Evolutionary conservation across 2,329 filamentous ascomycete genomes (phyloP), one percentile per base, ranked within the genome.

Genomic region (Microascus cirrosus): DNA sequence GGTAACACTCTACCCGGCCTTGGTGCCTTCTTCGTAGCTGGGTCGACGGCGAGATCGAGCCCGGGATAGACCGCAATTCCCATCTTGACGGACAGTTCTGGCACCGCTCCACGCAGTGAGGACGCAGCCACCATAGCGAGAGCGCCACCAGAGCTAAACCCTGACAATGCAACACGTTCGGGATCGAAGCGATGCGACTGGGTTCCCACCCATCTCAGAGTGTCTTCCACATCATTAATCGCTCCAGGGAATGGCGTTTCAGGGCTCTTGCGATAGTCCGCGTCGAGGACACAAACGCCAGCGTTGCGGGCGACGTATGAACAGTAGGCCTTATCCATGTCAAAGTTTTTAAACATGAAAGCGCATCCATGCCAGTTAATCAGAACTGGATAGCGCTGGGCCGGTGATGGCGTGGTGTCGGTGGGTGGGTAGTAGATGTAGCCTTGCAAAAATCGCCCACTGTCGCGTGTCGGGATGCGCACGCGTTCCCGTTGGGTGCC

Each of bases 231-330:
- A 10, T 66, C 65, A 13, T 66, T 57, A 0, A 61, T 18, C 12
- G 63, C 61, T 8, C 68, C 68, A 0, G 76, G 76, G 53, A 73
- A 78, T 0, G 68, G 65, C 54, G 69, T 18, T 18, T 71, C 67
- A 0, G 76, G 76, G 0, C 70, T 70, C 59, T 73, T 68, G 22
- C 73, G 70, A 61, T 78, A 75, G 39, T 71, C 66, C 1, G 69
- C 65, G 42, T 70, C 66, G 0, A 70, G 50, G 7, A 68, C 64
- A 1, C 63, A 12, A 34, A 71, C 57, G 0, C 61, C 60, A 2
- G 64, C 63, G 3, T 68, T 62, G 1, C 61, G 59, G 8, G 67
- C 66, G 25, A 75, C 58, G 25, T 61, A 64, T 8, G 65, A 65
- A 58, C 71, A 74, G 62, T 69, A 77, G 6, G 60, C 55, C 36